Base-by-base conservation (phyloP, 495 filamentous ascomycete genomes). In the Tuber umbilicatum region DNA sequence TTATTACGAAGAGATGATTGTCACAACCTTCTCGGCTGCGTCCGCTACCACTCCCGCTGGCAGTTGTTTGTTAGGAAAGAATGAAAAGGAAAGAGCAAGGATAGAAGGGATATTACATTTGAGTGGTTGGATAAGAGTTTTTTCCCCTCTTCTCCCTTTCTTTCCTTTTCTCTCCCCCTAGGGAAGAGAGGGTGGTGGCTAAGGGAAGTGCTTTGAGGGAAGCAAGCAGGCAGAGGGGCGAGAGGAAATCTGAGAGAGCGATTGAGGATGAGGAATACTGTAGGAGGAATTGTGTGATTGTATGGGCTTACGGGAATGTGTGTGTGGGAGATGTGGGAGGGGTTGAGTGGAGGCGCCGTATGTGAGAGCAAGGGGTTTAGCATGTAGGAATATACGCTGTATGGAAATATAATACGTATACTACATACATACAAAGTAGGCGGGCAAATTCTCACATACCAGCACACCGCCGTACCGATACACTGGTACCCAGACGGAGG, bases 61-160 rank as follows among this genome's bases (percentile, higher is more conserved):
- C 27, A 31, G 70, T 41, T 78, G 69, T 70, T 72, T 68, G 37
- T n/a, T 40, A 72, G 75, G 55, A 19, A 71, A 70, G 68, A 47
- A 38, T 42, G 72, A 45, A 67, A 40, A 50, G 39, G 38, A 40
- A 50, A 40, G 50, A 50, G 71, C 47, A 67, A 43, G 27, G 27
- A 70, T 70, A 70, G 38, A 70, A 70, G 69, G 35, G 10, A 70
- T 70, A 40, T 70, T 70, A 43, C 42, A 40, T 70, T 70, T 40
- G 35, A 19, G 69, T 70, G 38, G 38, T 43, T 40, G 42, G 69
- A 31, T 43, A 40, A 45, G 45, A 16, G 38, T 40, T 43, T 70
- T 70, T 70, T 43, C 19, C 38, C 17, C 19, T 70, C 16, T 21
- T 10, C 16, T 70, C 5, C 6, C 10, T 70, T 31, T 70, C 14